Evolutionary conservation across 345 rosid genomes (phyloP), one percentile per base, ranked within the genome.

Genomic region (Eutrema japonicum): DNA sequence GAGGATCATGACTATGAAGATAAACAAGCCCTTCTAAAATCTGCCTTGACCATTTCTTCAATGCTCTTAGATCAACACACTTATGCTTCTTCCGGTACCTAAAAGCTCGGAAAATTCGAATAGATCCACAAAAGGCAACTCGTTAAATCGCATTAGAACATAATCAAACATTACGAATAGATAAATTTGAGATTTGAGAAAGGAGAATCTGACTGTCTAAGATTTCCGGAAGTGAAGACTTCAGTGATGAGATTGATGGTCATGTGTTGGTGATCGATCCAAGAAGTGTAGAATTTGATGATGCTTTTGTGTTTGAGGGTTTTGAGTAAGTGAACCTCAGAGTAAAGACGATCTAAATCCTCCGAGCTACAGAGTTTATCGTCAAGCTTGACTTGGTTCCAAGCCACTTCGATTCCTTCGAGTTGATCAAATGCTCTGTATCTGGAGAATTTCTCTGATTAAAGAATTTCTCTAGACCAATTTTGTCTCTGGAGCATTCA

Each of bases 371-470:
- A 91, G 63, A 85, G 73, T 57, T 81, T 83, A 78, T 95, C 90
- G 12, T 84, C 83, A 58, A 95, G 71, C 78, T 86, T 85, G 41
- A 89, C 82, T 81, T 95, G 99, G 80, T 90, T 95, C 99, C 99
- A 95, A 41, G 99, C 99, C 29, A 95, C 99, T 79, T 95, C 99
- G 54, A 92, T 89, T 70, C 99, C 99, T 83, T 90, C 91, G 37
- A 84, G 66, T 65, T 90, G 90, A 80, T 95, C 99, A 82, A 95
- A 95, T 52, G 96, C 99, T 78, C 83, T 89, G 65, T 95, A 95
- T 84, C 99, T 95, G 73, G 0, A 45, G 12, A 64, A 71, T 75
- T 71, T 42, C 70, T 59, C 71, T 47, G 49, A 77, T 91, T 79
- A 92, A 92, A 88, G 90, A 65, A 71, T 35, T 54, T 0, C 12